These are phyloP conservation scores for Austroboletus olivaceoglutinosus DNA, from an alignment of 1,284 basidiomycete species.

Conservation along the genomic window DNA sequence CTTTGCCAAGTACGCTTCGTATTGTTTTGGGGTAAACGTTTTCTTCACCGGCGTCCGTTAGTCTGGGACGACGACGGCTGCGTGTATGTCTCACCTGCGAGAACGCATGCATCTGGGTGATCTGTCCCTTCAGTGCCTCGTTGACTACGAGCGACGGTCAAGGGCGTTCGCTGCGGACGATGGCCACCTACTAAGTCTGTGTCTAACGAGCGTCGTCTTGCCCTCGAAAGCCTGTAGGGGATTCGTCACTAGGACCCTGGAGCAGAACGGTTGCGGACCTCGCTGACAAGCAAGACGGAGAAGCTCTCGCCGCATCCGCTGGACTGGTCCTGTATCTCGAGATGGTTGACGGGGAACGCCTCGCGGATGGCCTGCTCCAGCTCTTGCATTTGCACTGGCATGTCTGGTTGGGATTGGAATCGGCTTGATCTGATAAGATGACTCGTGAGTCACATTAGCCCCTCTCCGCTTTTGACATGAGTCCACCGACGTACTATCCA, in stretches of 20 bases:
- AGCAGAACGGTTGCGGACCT: conserved; percentile 41
- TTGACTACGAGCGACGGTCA: conserved; percentile 52
- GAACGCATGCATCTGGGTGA: conserved; percentile 79
- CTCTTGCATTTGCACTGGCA: conserved; percentile 57
- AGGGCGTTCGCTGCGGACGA: not conserved
- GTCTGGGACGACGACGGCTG: not conserved
- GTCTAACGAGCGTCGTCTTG: conserved; percentile 69
- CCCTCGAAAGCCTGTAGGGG: conserved; percentile 63
- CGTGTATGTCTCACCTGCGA: conserved; percentile 58
- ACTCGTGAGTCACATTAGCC: not conserved
- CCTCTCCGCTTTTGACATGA: conserved; percentile 12
- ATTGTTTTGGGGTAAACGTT: conserved; percentile 73
- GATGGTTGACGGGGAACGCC: conserved; percentile 57
- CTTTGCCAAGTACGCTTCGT: conserved; percentile 50
- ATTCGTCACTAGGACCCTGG: conserved; percentile 1
- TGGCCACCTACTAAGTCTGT: conserved; percentile 54
- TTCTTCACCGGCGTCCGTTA: conserved; percentile 44
- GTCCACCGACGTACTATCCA: conserved; percentile 35
- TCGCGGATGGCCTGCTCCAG: conserved; percentile 61
- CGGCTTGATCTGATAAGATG: conserved; percentile 11
- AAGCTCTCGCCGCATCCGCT: conserved; percentile 79
- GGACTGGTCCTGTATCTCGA: conserved; percentile 72
- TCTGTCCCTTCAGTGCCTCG: conserved; percentile 67
- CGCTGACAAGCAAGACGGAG: conserved; percentile 69
- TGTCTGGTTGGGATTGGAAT: conserved; percentile 25